Evolutionary conservation across 495 filamentous ascomycete species (phyloP), one percentile per base, ranked within the genome.

Genomic region (Aspergillus panamensis): DNA sequence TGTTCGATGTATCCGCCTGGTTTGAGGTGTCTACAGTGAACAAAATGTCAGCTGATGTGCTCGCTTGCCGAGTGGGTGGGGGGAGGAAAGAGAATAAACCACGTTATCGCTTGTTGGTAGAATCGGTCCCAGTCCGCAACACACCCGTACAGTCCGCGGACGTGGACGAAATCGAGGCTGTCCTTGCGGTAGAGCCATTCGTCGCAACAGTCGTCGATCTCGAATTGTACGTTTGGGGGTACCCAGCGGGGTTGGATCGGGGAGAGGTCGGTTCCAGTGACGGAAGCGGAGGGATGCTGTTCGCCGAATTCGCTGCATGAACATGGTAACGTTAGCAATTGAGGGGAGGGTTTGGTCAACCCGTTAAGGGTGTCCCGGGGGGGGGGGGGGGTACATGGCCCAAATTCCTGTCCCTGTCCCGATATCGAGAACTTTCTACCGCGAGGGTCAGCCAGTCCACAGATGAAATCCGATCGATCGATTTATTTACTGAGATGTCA

Each of bases 1-100:
- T 76, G 63, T 59, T 79, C 77, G 31, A 74, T 55, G 60, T 68
- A 77, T 3, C 75, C 77, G 8, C 71, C 73, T 1, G 75, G 73
- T n/a, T 69, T 67, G 1, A 77, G 62, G 45, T 74, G 67, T 13
- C 21, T 47, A n/a, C 49, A 1, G 25, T 2, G 25, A 25, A 25
- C 25, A 5, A 25, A 25, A 25, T 25, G 25, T 25, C 25, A 25
- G 25, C 5, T 14, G 17, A 10, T 20, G 6, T 6, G 1, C 16
- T 20, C 19, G 10, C 5, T 45, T 19, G 14, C 3, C 8, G 17
- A 2, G 19, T 20, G n/a, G n/a, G 16, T 45, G n/a, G 42, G n/a
- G 3, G 42, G 2, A 7, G 5, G n/a, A 19, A 10, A 20, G 16
- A 21, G 9, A 20, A 20, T 13, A 6, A 50, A 31, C 1, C 29